These are phyloP conservation scores for Luffa acutangula DNA, from an alignment of 306 rosid species.

Conservation along the genomic window DNA sequence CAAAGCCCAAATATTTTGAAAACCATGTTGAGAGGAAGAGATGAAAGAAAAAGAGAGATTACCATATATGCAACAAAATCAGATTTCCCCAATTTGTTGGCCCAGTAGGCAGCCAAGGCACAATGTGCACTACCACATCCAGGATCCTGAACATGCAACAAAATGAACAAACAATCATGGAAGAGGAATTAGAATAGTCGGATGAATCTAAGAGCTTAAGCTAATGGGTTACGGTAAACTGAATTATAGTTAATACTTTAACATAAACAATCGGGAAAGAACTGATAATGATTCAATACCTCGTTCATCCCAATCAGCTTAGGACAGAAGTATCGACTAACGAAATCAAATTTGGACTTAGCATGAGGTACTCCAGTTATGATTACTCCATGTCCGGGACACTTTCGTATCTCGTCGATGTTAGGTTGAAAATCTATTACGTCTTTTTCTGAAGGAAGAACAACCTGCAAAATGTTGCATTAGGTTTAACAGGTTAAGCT, in stretches of 20 bases:
- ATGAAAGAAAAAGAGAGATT: neutral
- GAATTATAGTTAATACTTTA: no score
- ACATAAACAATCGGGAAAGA: neutral
- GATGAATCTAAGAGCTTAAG: no score
- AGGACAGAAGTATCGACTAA: constrained; percentile 53
- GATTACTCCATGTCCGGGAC: constrained; percentile 52
- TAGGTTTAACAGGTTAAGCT: neutral
- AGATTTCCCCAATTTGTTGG: constrained; percentile 54
- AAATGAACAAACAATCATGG: no score
- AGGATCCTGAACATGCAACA: constrained; percentile 38
- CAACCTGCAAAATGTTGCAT: constrained; percentile 34
- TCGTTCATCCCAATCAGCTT: constrained; percentile 42
- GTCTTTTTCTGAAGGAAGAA: constrained; percentile 32
- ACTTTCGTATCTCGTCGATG: constrained; percentile 35
- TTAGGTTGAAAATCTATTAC: constrained; percentile 46
- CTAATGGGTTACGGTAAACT: no score
- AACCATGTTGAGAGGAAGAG: neutral
- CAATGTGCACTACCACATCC: constrained; percentile 65
- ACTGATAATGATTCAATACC: constrained; percentile 25
- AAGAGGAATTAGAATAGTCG: no score
- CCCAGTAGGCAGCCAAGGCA: constrained; percentile 56
- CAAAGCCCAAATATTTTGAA: neutral
- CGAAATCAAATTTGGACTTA: constrained; percentile 56
- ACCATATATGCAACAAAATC: constrained; percentile 59
- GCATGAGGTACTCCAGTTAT: constrained; percentile 47